Evolutionary conservation across 225 moss, liverwort and hornwort species (phyloP).

Genomic region (Bryum argenteum): DNA sequence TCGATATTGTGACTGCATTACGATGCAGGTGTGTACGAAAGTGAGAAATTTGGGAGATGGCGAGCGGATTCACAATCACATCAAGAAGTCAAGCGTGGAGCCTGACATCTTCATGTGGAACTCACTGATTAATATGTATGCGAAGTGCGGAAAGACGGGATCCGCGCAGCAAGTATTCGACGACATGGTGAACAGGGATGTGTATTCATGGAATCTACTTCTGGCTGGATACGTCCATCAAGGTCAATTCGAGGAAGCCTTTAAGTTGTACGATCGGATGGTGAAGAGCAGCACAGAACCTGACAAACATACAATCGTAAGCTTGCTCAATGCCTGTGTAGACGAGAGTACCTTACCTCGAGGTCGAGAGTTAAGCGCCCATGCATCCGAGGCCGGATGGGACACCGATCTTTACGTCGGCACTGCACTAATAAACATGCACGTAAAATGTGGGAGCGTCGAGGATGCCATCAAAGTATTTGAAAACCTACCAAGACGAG

Average conservation of each 20-base stretch:
- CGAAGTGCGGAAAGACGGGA: conserved; percentile 43
- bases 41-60: conserved; percentile 43
- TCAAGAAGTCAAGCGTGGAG: conserved; percentile 33
- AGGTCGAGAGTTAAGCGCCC: conserved; percentile 36
- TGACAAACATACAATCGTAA: conserved; percentile 53
- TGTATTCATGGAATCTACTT: conserved; percentile 63
- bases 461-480: conserved; percentile 51
- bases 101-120: conserved; percentile 57
- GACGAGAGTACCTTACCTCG: conserved; percentile 19
- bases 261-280: conserved; percentile 48
- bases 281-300: conserved; percentile 36
- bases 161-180: conserved; percentile 54
- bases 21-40: conserved; percentile 49
- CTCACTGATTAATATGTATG: conserved; percentile 53
- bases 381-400: conserved; percentile 34
- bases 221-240: conserved; percentile 52
- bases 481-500: conserved; percentile 47
- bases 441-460: conserved; percentile 55
- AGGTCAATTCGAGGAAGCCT: conserved; percentile 37
- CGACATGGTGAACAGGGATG: conserved; percentile 45
- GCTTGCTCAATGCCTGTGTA: conserved; percentile 54
- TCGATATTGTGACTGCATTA: conserved; percentile 16
- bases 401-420: conserved; percentile 54
- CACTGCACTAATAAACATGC: conserved; percentile 59
- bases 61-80: conserved; percentile 50